Percentiles rank a stretch among this genome's conserved stretches.
Evolutionary conservation across 495 filamentous ascomycete genomes (phyloP).

Genomic region (Astrothelium macrocarpum): DNA sequence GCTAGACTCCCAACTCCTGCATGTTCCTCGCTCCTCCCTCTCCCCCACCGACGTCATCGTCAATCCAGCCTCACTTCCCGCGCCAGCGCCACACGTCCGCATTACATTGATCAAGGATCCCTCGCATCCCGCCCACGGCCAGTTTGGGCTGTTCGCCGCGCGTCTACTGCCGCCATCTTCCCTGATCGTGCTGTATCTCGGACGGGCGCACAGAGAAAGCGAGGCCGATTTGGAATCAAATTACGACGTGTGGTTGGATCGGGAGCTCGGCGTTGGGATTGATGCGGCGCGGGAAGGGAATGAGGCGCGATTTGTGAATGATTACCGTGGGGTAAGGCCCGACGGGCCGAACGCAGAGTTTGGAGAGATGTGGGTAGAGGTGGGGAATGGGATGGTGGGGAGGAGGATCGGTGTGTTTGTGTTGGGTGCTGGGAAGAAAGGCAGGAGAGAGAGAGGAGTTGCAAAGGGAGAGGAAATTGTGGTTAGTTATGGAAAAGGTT

Average conservation of each 20-base stretch:
- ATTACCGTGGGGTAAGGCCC: conserved; percentile 53
- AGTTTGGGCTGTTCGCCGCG: conserved; percentile 57
- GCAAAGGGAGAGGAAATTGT: conserved; percentile 52
- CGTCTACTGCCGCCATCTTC: conserved; percentile 44
- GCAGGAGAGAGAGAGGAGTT: conserved; percentile 41
- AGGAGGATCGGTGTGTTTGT: conserved; percentile 51
- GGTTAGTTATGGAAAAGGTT: conserved; percentile 60
- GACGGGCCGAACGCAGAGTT: conserved; percentile 53
- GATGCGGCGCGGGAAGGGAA: conserved; percentile 55
- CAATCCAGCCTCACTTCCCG: conserved; percentile 20
- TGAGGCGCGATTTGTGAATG: conserved; percentile 64
- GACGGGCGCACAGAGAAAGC: conserved; percentile 43
- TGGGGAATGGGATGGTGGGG: conserved; percentile 34
- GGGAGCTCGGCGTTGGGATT: conserved; percentile 48
- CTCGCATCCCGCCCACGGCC: conserved; percentile 52
- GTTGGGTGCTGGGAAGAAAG: conserved; percentile 46
- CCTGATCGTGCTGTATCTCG: conserved; percentile 58
- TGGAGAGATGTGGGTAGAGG: conserved; percentile 33
- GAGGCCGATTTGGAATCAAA: conserved; percentile 43
- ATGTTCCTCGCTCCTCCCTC: background rate
- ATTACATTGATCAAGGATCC: conserved; percentile 46
- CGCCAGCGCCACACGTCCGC: conserved; percentile 38
- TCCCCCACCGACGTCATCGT: conserved; percentile 10
- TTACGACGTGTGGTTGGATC: conserved; percentile 58
- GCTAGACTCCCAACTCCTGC: background rate